Evolutionary conservation across 495 filamentous ascomycete genomes (phyloP), one percentile per base, ranked within the genome.

Genomic region (Xylaria intraflava): DNA sequence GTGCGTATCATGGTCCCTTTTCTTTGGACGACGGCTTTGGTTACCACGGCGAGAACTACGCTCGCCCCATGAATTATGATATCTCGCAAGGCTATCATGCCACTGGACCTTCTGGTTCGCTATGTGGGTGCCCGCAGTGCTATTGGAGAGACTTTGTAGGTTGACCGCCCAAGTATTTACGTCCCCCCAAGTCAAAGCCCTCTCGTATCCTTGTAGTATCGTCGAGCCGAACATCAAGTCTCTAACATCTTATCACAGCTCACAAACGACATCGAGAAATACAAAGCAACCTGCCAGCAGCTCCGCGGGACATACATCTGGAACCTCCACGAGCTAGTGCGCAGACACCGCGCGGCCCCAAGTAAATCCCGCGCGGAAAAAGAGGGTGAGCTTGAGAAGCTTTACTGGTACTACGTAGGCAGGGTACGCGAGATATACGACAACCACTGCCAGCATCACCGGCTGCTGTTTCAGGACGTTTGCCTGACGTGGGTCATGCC

Each of bases 381-480:
- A 29, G 23, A 47, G 11, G 46, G 19, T 40, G 63, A 66, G 48
- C 31, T 49, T 26, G 61, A 56, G 27, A 59, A 57, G 23, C 53
- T 66, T 1, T 66, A 64, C 46, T 33, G 26, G 14, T 66, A 64
- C 51, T 66, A 66, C 56, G 63, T 66, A 29, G 52, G 57, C 23
- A 58, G 61, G 12, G 61, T 66, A 27, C 61, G 63, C 20, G 50
- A 51, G 35, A 51, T 59, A 3, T 66, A 59, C 51, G 63, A 64
- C 22, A 55, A 57, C 14, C 63, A 65, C 60, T 55, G 63, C 23
- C 55, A 51, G 3, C 57, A 65, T 50, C 60, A 61, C 40, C 55
- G 55, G 7, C 60, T 57, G 24, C 31, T 65, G n/a, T 63, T 63
- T 47, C 60, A 50, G 2, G 53, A 61, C 31, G 55, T 53, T 40